Conservation (phyloP, 2,329 filamentous ascomycete genomes). For the Venturia pyrina region DNA sequence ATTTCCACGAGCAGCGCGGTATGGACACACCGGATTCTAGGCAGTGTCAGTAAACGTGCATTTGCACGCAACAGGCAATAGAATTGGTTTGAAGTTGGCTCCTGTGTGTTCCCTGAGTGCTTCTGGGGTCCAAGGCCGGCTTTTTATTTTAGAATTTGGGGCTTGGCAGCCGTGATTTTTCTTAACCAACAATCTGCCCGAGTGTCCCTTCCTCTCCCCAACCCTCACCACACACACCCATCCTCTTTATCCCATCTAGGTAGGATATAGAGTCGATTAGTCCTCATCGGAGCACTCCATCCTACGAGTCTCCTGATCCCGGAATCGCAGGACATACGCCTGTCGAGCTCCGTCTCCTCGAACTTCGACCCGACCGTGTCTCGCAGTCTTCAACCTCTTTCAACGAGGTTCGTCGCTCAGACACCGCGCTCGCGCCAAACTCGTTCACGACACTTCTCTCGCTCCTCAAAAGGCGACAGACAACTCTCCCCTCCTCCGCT, state of each 20-base stretch:
- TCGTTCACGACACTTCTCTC: neutral
- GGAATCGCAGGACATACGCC: neutral
- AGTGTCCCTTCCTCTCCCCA: neutral
- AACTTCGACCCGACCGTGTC: neutral
- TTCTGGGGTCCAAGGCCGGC: neutral
- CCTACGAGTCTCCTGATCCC: constrained; percentile 2
- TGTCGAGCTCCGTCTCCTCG: constrained; percentile 5
- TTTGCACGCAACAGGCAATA: neutral
- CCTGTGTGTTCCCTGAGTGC: neutral
- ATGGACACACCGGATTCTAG: neutral
- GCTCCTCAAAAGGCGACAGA: neutral
- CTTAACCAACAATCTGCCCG: neutral
- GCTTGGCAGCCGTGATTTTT: neutral
- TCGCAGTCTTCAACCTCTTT: neutral
- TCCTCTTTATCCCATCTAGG: constrained; percentile 1
- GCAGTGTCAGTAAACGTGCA: neutral
- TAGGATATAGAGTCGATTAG: constrained; percentile 1
- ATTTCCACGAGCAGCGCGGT: neutral
- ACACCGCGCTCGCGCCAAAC: neutral
- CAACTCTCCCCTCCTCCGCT: neutral
- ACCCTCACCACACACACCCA: neutral
- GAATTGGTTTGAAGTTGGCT: neutral
- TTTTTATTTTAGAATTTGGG: neutral
- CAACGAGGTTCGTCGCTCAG: constrained; percentile 2
- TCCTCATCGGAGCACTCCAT: neutral